Evolutionary conservation across 2,329 filamentous ascomycete species (phyloP).

Genomic region (Aspergillus awamori): DNA sequence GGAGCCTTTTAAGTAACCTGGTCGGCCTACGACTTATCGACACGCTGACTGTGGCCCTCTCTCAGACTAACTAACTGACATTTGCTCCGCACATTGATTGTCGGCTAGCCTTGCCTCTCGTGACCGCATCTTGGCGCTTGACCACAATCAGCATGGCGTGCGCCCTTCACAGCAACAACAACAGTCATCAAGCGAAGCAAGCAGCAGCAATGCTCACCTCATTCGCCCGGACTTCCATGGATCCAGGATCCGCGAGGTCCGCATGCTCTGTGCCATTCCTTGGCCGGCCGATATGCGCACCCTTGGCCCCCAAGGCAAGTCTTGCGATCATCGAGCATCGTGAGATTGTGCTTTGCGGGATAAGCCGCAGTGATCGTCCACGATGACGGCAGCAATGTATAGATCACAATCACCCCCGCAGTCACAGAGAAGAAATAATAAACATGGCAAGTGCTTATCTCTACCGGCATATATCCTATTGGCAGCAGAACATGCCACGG

Average conservation of each 20-base stretch:
- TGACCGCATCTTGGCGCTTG: not conserved
- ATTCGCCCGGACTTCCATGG: not conserved
- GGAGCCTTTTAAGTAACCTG: not conserved
- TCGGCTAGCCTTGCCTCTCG: constrained; percentile 4
- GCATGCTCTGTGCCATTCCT: not conserved
- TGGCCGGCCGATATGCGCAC: not conserved
- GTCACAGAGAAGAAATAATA: not conserved
- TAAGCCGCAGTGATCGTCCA: not conserved
- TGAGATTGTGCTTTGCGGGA: not conserved
- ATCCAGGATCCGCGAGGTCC: not conserved
- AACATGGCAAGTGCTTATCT: constrained; percentile 1
- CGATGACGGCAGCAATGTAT: not conserved
- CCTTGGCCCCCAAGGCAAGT: not conserved
- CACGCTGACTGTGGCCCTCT: not conserved
- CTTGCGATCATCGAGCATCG: not conserved
- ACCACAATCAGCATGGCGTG: not conserved
- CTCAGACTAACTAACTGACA: not conserved
- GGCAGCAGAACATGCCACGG: not conserved
- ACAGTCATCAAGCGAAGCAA: not conserved
- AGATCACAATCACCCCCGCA: not conserved
- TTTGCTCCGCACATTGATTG: not conserved
- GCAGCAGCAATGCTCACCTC: not conserved
- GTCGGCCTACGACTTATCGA: not conserved
- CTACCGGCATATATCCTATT: constrained; percentile 1
- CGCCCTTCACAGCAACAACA: not conserved